These are phyloP conservation scores for Pestalotiopsis sp. DNA, from an alignment of 2,329 filamentous ascomycete species.

Conservation along the genomic window DNA sequence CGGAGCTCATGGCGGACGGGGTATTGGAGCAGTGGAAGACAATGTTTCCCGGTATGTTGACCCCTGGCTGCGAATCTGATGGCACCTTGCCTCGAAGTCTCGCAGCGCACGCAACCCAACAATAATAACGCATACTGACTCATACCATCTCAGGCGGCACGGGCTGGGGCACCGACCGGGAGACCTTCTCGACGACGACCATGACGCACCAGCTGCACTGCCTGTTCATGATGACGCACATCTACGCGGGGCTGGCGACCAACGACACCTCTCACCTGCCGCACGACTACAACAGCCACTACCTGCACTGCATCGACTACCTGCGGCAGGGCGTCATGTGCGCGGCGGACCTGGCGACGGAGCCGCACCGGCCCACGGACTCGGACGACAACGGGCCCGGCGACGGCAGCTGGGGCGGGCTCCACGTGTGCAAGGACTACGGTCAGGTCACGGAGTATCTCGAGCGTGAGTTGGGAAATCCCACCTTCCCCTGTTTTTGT, in stretches of 20 bases:
- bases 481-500: neutral
- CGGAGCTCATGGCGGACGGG: constrained; percentile 36
- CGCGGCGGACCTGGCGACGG: constrained; percentile 23
- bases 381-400: constrained; percentile 21
- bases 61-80: too few species aligned
- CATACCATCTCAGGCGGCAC: constrained; percentile 27
- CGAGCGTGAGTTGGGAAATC: constrained; percentile 16
- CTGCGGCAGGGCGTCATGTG: constrained; percentile 27
- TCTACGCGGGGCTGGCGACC: constrained; percentile 27
- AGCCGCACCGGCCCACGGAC: constrained; percentile 22
- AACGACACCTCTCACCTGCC: constrained; percentile 20
- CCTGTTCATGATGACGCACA: constrained; percentile 36
- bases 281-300: constrained; percentile 26
- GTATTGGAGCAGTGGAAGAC: constrained; percentile 35
- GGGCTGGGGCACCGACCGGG: constrained; percentile 34
- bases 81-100: too few species aligned
- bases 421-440: constrained; percentile 27
- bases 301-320: constrained; percentile 26
- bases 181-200: constrained; percentile 37
- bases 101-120: too few species aligned
- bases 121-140: constrained; percentile 1
- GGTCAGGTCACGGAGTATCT: constrained; percentile 21
- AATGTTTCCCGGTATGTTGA: constrained; percentile 30
- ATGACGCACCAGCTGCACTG: constrained; percentile 39
- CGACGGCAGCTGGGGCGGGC: constrained; percentile 24